These are phyloP conservation scores for Mycosphaerella sp. DNA, from an alignment of 2,329 filamentous ascomycete species.

Conservation along the genomic window DNA sequence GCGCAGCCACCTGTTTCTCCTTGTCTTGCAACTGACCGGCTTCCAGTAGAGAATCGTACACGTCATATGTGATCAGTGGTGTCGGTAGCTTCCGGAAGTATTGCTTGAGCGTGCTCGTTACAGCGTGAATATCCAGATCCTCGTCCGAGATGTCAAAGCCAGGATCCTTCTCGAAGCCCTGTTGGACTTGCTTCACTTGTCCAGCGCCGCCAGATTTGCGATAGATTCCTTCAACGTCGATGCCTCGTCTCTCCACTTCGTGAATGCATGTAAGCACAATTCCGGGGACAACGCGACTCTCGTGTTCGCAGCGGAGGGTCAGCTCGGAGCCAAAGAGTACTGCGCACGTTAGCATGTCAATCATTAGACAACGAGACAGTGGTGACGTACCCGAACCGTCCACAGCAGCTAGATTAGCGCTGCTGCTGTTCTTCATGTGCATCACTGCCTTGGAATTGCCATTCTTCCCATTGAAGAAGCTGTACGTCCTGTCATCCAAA, in stretches of 20 bases:
- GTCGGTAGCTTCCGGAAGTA: constrained; percentile 91
- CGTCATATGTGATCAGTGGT: constrained; percentile 83
- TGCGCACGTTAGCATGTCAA: constrained; percentile 27
- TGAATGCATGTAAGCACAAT: constrained; percentile 93
- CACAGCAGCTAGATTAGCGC: constrained; percentile 36
- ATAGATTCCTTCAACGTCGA: constrained; percentile 97
- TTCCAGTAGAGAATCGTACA: constrained; percentile 84
- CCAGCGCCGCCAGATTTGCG: constrained; percentile 92
- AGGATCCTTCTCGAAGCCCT: constrained; percentile 74
- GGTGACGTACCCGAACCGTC: constrained; percentile 30
- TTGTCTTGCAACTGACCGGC: constrained; percentile 55
- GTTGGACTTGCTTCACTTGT: constrained; percentile 82
- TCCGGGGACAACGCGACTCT: constrained; percentile 80
- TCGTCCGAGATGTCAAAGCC: constrained; percentile 89
- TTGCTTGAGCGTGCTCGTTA: constrained; percentile 93
- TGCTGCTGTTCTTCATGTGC: constrained; percentile 41
- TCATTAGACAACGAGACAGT: background rate
- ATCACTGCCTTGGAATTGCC: constrained; percentile 30
- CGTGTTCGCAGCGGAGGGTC: constrained; percentile 74
- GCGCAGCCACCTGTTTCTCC: constrained; percentile 60
- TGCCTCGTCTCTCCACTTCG: constrained; percentile 90
- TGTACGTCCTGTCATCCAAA: constrained; percentile 28
- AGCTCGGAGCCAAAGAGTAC: constrained; percentile 85
- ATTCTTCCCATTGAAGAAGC: constrained; percentile 35
- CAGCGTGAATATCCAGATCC: constrained; percentile 88